Evolutionary conservation across 2,329 filamentous ascomycete genomes (phyloP), one percentile per base, ranked within the genome.

Genomic region (Hypomyces perniciosus): DNA sequence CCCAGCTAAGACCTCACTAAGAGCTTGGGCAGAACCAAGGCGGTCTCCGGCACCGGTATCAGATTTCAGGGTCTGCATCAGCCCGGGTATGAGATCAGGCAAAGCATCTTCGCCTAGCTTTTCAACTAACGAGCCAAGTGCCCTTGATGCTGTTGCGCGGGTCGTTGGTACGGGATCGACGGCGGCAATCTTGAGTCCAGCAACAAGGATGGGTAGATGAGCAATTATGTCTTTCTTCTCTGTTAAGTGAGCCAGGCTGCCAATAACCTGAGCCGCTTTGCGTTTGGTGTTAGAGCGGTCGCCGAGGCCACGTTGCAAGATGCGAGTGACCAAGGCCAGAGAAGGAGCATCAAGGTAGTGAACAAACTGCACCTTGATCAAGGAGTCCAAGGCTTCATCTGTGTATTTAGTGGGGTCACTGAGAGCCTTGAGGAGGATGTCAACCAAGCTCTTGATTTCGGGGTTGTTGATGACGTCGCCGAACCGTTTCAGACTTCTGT

Each of bases 331-430:
- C 48, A 99, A 80, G 20, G 93, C 93, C 61, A 99, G 77, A 2
- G 95, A 99, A 5, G 93, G 93, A 1, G 95, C 89, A 68, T 99
- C 93, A n/a, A 99, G 80, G 65, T 97, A 99, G 71, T 99, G 93
- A 10, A 96, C 85, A 65, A 99, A 99, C 44, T 90, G 90, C n/a
- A 99, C 88, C 72, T 96, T 96, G 74, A 99, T 96, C 52, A 99
- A 80, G 0, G 90, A 78, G 66, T 99, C 92, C 54, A 99, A 76
- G 12, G 93, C 93, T 59, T 95, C 88, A 62, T 99, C 92, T 0
- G 95, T 99, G 71, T 96, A 90, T 66, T 93, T 97, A 0, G 92
- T 99, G 2, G 93, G 91, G 66, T 99, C 93, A 62, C 93, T 99
- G 53, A 99, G 81, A 55, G 93, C 95, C 71, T 96, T 97, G 60